phyloP scores from a whole-genome alignment of 164 flowering plant genomes.

The Vitis cinerea region DNA sequence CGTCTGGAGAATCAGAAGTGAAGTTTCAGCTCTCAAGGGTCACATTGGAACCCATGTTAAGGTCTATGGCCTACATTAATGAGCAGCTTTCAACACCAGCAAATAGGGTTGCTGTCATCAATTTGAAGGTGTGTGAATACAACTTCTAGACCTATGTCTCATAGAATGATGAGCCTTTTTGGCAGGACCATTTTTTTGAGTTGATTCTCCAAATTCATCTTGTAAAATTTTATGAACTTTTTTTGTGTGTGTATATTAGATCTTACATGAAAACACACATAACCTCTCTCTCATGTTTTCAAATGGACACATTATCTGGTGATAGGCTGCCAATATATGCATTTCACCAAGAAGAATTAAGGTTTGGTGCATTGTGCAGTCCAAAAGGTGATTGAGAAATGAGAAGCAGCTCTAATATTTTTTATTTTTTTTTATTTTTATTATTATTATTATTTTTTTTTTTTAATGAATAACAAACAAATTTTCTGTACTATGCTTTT shows the following conservation, averaged over 20 bases:
- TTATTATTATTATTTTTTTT: no score
- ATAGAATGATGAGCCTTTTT: background rate
- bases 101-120: constrained; percentile 66
- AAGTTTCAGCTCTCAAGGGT: constrained; percentile 71
- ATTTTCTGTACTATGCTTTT: no score
- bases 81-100: constrained; percentile 72
- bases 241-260: background rate
- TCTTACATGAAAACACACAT: background rate
- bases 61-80: constrained; percentile 75
- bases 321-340: no score
- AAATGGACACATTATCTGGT: no score
- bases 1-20: constrained; percentile 68
- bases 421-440: no score
- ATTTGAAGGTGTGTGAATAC: constrained; percentile 49
- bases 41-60: constrained; percentile 78
- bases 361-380: no score
- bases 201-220: no score
- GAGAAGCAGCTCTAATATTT: no score
- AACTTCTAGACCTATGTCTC: background rate
- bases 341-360: no score
- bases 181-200: background rate
- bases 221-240: background rate
- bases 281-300: no score
- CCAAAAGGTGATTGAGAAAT: no score
- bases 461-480: no score